Conservation (phyloP, 2,329 filamentous ascomycete genomes). For the Mycosphaerella sp. region DNA sequence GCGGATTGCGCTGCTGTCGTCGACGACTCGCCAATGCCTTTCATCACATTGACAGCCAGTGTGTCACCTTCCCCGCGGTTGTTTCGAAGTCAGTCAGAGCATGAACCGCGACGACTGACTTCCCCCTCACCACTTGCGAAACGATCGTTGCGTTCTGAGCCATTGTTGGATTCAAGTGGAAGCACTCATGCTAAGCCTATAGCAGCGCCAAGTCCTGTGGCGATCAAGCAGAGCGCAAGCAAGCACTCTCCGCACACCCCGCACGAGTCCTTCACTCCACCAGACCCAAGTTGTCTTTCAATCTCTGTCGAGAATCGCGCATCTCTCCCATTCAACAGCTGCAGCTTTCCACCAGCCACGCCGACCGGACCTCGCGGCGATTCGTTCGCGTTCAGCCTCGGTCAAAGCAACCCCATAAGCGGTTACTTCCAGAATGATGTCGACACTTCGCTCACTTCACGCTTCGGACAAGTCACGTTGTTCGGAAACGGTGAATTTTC, state of each 20-base stretch:
- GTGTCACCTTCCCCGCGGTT: constrained; percentile 33
- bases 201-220: constrained; percentile 20
- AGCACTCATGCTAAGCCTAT: constrained; percentile 22
- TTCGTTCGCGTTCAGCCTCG: constrained; percentile 53
- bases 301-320: constrained; percentile 59
- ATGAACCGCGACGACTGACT: constrained; percentile 32
- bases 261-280: constrained; percentile 63
- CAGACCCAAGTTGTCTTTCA: constrained; percentile 74
- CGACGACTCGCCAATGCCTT: constrained; percentile 28
- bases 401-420: constrained; percentile 47
- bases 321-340: constrained; percentile 35
- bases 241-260: constrained; percentile 57
- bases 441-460: constrained; percentile 64
- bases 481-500: constrained; percentile 91
- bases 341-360: constrained; percentile 65
- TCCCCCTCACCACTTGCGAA: constrained; percentile 39
- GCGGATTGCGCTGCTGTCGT: constrained; percentile 18
- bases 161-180: constrained; percentile 20
- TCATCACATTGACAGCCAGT: constrained; percentile 33
- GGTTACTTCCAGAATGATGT: constrained; percentile 64
- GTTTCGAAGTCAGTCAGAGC: constrained; percentile 36
- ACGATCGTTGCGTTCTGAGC: constrained; percentile 29
- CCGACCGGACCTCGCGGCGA: constrained; percentile 63
- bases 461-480: constrained; percentile 74
- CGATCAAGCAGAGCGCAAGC: constrained; percentile 13